Evolutionary conservation across 345 rosid species (phyloP).

Genomic region (Raphanus raphanistrum): DNA sequence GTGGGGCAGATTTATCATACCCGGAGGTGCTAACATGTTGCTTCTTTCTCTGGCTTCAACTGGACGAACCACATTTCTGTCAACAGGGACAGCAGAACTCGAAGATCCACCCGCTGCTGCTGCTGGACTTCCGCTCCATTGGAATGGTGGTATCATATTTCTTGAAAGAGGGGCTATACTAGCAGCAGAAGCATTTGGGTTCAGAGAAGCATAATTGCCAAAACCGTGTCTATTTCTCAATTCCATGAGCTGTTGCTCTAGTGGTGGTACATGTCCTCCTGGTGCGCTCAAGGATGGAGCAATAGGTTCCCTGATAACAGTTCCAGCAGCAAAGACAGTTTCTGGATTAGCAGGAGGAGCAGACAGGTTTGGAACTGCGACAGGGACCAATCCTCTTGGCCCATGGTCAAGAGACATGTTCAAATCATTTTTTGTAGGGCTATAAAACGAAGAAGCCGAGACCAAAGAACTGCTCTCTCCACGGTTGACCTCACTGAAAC

Average conservation of each 20-base stretch:
- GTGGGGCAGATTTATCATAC: constrained; percentile 43
- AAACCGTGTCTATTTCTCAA: constrained; percentile 44
- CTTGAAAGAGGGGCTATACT: constrained; percentile 55
- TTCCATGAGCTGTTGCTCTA: constrained; percentile 49
- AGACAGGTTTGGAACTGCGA: constrained; percentile 38
- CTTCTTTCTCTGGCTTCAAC: constrained; percentile 54
- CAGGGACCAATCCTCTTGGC: constrained; percentile 46
- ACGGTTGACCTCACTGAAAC: constrained; percentile 53
- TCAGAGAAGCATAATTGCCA: constrained; percentile 41
- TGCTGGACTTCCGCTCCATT: constrained; percentile 57
- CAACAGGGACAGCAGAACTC: constrained; percentile 43
- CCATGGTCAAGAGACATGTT: constrained; percentile 49
- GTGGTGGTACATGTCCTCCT: constrained; percentile 47
- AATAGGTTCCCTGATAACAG: constrained; percentile 46
- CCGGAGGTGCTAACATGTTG: constrained; percentile 52
- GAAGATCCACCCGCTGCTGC: constrained; percentile 39
- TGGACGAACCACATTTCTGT: constrained; percentile 38
- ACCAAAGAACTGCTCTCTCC: constrained; percentile 57
- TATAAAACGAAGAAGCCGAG: constrained; percentile 25
- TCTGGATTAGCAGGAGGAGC: constrained; percentile 47
- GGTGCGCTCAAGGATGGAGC: constrained; percentile 46
- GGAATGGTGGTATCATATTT: constrained; percentile 45
- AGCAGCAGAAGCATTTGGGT: constrained; percentile 42
- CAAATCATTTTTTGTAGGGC: constrained; percentile 28
- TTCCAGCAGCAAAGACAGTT: constrained; percentile 49